These are phyloP conservation scores for Persicaria tinctoria DNA, from an alignment of 148 eudicot genomes.

Conservation along the genomic window DNA sequence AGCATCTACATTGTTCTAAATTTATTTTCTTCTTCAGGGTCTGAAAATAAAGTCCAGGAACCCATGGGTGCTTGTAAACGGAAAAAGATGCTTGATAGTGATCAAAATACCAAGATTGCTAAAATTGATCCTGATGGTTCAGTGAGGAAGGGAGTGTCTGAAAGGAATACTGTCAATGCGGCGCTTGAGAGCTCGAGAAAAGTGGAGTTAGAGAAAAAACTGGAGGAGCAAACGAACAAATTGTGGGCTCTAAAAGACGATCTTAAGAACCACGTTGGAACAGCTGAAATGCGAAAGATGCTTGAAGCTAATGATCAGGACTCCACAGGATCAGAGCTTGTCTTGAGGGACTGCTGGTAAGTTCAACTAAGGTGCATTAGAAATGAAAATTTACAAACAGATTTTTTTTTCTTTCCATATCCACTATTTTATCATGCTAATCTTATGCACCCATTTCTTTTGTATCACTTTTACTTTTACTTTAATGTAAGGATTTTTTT, in stretches of 20 bases:
- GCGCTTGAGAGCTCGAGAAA: conserved; percentile 23
- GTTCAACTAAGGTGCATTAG: not conserved
- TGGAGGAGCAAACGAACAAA: conserved; percentile 75
- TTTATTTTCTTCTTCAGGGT: conserved; percentile 25
- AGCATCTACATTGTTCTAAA: not conserved
- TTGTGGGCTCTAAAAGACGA: conserved; percentile 87
- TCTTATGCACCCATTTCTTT: not conserved
- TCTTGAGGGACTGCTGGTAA: conserved; percentile 86
- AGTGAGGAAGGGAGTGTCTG: conserved; percentile 26
- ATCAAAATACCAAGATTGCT: conserved; percentile 41
- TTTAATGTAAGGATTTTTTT: not conserved
- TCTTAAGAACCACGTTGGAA: conserved; percentile 66
- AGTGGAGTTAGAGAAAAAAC: conserved; percentile 39
- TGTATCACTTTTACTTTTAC: not conserved
- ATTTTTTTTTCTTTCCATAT: not conserved
- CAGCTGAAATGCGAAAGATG: conserved; percentile 72
- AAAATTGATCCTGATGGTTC: conserved; percentile 38
- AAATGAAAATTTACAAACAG: not conserved
- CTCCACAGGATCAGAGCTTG: conserved; percentile 78
- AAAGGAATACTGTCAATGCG: conserved; percentile 16
- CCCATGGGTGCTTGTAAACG: conserved; percentile 50
- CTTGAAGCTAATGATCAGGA: conserved; percentile 76
- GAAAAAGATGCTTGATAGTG: conserved; percentile 38
- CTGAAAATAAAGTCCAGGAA: conserved; percentile 24
- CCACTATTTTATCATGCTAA: not conserved